Base-by-base conservation (phyloP, 2,329 filamentous ascomycete species). In the Didymella pomorum region DNA sequence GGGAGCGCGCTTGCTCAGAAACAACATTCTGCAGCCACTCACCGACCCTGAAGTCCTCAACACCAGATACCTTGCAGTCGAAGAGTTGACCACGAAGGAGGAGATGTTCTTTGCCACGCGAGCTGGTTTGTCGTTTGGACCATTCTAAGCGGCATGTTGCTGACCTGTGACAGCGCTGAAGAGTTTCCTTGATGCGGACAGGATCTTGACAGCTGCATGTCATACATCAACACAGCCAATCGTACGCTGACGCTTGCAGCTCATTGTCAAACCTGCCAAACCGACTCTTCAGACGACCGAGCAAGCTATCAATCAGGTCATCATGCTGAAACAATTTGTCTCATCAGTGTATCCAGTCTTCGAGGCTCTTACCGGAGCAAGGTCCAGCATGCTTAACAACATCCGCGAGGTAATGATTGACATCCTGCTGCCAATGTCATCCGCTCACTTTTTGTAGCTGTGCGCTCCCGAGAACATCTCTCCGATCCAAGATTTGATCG, bases 1-100 rank as follows among this genome's bases (percentile, higher is more conserved):
- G 92, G 95, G 95, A 3, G 84, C 87, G 5, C 86, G 95, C 48
- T 83, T 97, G 62, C 84, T 99, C 25, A 85, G 92, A 55, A 93
- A 88, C 73, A 97, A 91, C 64, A 89, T 99, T 29, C 79, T 98
- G 2, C 95, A 99, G 70, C 95, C 95, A 4, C 90, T 92, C 0
- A 97, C 92, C 0, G 85, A 89, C 52, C 77, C 84, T 3, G 80
- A 83, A 2, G 89, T 91, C 14, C 84, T 99, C 16, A 80, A 79
- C 1, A 87, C 84, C 29, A 86, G 95, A 3, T 94, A 93, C 63
- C 89, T 95, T 69, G 92, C 93, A 0, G 79, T 99, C 0, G 88
- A 92, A 58, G 94, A 98, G 74, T 78, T 99, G 20, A 88, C 88
- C 1, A 86, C 83, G 0, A 93, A 91, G 52, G 92, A 97, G 71